These are phyloP conservation scores for Actinomortierella ambigua DNA, from an alignment of 371 early-diverging fungal species.

Conservation along the genomic window DNA sequence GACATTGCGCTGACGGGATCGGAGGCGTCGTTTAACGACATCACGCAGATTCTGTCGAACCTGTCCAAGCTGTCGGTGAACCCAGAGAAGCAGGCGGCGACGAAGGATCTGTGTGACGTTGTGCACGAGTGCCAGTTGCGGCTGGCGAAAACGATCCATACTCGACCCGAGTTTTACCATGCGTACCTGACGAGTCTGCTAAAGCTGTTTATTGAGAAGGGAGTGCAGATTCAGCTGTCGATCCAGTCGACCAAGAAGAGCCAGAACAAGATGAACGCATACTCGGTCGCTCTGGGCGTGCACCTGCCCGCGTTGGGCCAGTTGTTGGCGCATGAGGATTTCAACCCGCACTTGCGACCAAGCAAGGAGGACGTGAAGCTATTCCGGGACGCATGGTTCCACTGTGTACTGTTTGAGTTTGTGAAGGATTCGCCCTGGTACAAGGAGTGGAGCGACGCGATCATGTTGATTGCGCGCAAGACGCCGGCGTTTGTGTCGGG, in stretches of 20 bases:
- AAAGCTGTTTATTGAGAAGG: conserved; percentile 72
- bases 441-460: conserved; percentile 72
- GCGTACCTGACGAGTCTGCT: conserved; percentile 62
- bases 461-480: conserved; percentile 78
- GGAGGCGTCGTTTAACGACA: conserved; percentile 54
- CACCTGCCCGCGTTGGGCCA: conserved; percentile 70
- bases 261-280: conserved; percentile 51
- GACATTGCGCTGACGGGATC: conserved; percentile 67
- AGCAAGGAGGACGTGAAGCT: conserved; percentile 68
- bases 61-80: conserved; percentile 56
- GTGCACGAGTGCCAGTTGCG: conserved; percentile 49
- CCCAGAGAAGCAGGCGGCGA: conserved; percentile 55
- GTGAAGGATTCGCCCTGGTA: conserved; percentile 79
- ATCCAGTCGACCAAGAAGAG: conserved; percentile 57
- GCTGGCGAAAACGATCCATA: conserved; percentile 58
- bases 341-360: conserved; percentile 63
- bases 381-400: conserved; percentile 92
- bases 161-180: conserved; percentile 60
- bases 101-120: conserved; percentile 48
- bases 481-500: conserved; percentile 86
- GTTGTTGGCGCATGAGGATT: conserved; percentile 63
- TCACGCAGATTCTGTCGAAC: conserved; percentile 54
- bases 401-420: conserved; percentile 79
- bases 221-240: conserved; percentile 63
- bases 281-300: conserved; percentile 66